Percentiles rank a stretch among this genome's conserved stretches.
Evolutionary conservation across 2,329 filamentous ascomycete genomes (phyloP).

Genomic region (Colletotrichum lentis): DNA sequence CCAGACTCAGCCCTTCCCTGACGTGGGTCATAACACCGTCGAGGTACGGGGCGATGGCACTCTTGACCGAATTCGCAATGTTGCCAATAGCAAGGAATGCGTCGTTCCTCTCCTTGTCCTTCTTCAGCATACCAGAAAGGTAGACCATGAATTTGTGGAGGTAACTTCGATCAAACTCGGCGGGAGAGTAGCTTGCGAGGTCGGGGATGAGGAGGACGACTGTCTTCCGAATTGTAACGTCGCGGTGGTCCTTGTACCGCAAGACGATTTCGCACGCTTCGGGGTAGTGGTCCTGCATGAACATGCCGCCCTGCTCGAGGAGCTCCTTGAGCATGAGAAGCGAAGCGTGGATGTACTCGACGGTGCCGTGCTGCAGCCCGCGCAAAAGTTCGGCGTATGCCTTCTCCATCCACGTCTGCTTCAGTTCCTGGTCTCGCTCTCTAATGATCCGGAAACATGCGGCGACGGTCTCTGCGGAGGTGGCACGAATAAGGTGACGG

Average conservation of each 20-base stretch:
- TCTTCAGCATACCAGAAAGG: constrained; percentile 90
- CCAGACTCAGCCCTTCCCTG: constrained; percentile 84
- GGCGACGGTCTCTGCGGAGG: constrained; percentile 90
- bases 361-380: constrained; percentile 80
- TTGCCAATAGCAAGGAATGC: constrained; percentile 96
- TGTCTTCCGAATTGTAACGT: constrained; percentile 85
- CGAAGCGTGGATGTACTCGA: constrained; percentile 93
- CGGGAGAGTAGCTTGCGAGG: constrained; percentile 88
- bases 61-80: constrained; percentile 94
- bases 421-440: constrained; percentile 87
- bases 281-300: constrained; percentile 94
- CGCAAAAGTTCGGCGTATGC: constrained; percentile 86
- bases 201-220: constrained; percentile 92
- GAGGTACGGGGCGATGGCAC: constrained; percentile 91
- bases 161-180: constrained; percentile 86
- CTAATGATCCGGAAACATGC: constrained; percentile 96
- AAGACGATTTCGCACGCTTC: constrained; percentile 93
- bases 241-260: constrained; percentile 90
- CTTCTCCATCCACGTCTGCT: constrained; percentile 86
- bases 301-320: constrained; percentile 95
- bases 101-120: constrained; percentile 91
- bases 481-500: constrained; percentile 89
- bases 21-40: constrained; percentile 95
- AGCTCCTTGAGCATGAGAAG: constrained; percentile 92
- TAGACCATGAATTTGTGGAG: constrained; percentile 98